Base-by-base conservation (phyloP, 78 protist species). In the Cyanophora paradoxa region DNA sequence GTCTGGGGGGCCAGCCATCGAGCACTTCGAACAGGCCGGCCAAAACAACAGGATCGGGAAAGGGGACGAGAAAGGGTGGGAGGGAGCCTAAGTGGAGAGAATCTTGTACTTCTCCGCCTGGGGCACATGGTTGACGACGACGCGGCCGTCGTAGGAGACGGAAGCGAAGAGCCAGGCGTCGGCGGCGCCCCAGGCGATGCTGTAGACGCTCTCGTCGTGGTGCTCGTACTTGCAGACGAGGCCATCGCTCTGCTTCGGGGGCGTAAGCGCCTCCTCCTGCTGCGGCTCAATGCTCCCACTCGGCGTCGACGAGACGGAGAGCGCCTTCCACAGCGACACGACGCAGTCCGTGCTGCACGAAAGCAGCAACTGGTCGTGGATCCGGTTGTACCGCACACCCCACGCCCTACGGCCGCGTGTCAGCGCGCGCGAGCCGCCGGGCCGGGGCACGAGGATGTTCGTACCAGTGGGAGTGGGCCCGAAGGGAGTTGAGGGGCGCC, bases 101-200 rank as follows among this genome's bases (percentile, higher is more conserved):
- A 83, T 78, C 37, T 52, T 42, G 61, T 79, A 74, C 41, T 74
- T 86, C 39, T 31, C 44, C 50, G 82, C 83, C 22, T 41, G 65
- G 24, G 90, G 87, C 14, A 87, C 89, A 16, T 70, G 62, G 74
- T 82, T 84, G 62, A 85, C 8, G 40, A 87, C 74, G 8, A 87
- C 57, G 0, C 84, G 77, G 19, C 91, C 91, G 31, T 87, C 88
- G 64, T 75, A 67, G 14, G 91, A 85, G 24, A 87, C 58, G 20
- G 91, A 80, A 22, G 87, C 87, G 31, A 84, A 87, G 40, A 74
- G 5, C 91, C 91, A 87, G 22, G 84, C 77, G 37, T 76, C 74
- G 34, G 61, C 72, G 24, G 14, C 3, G 65, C 83, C 67, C 89
- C 89, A 85, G 31, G 85, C 79, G 52, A 77, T 50, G 58, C 66